Percentiles rank a stretch among this genome's conserved stretches.
phyloP scores from a whole-genome alignment of 345 rosid species.

The Dovyalis caffra region DNA sequence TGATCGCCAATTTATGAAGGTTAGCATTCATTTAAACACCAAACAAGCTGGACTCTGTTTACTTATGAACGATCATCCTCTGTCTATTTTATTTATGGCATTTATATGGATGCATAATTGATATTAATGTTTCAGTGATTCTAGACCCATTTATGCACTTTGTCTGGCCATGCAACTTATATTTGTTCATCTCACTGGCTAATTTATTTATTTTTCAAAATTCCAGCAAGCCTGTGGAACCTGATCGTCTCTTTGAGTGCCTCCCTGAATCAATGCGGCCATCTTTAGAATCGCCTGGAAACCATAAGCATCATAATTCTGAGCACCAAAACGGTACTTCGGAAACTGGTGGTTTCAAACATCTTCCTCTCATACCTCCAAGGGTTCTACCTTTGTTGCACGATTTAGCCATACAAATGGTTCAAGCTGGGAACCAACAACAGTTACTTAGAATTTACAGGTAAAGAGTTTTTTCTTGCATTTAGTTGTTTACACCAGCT shows the following conservation, averaged over 20 bases:
- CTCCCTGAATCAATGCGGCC: constrained; percentile 93
- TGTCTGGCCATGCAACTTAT: constrained; percentile 7
- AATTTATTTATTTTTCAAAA: constrained; percentile 15
- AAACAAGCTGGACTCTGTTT: neutral
- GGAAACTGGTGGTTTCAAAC: constrained; percentile 71
- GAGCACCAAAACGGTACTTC: constrained; percentile 50
- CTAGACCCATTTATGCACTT: neutral
- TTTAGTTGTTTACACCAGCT: neutral
- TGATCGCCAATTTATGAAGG: neutral
- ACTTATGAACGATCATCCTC: neutral
- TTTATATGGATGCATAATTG: constrained; percentile 6
- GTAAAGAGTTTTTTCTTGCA: constrained; percentile 36
- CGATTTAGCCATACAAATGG: constrained; percentile 89
- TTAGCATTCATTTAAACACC: neutral
- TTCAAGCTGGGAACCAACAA: constrained; percentile 86
- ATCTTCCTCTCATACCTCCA: constrained; percentile 81
- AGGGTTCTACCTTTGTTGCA: constrained; percentile 85
- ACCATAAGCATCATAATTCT: constrained; percentile 44
- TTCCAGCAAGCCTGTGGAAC: constrained; percentile 89
- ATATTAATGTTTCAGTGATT: constrained; percentile 4
- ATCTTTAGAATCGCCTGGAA: constrained; percentile 56
- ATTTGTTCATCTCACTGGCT: constrained; percentile 9
- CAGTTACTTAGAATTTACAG: constrained; percentile 67
- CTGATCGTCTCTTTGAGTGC: constrained; percentile 93
- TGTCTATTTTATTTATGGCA: neutral